These are phyloP conservation scores for Penicillium sp. DNA, from an alignment of 2,329 filamentous ascomycete genomes.

Conservation along the genomic window DNA sequence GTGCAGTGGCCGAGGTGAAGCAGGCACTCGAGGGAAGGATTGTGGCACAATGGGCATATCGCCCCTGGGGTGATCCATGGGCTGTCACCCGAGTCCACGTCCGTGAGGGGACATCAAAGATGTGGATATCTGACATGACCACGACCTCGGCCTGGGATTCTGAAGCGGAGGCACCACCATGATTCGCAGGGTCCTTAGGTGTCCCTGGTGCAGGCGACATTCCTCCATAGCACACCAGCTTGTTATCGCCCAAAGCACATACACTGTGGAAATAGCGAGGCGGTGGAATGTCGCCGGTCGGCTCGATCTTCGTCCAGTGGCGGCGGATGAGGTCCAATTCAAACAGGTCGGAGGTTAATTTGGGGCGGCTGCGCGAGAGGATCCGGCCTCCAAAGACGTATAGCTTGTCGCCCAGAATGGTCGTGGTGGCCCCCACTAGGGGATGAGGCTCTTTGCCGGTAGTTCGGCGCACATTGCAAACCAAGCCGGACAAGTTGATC, in stretches of 20 bases:
- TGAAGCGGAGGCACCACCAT: conserved; percentile 39
- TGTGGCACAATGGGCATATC: conserved; percentile 94
- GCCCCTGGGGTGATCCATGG: conserved; percentile 79
- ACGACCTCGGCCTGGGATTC: conserved; percentile 81
- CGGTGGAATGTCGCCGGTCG: conserved; percentile 78
- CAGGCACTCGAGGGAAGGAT: conserved; percentile 83
- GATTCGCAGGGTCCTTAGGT: conserved; percentile 42
- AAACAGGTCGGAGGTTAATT: conserved; percentile 85
- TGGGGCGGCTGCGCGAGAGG: conserved; percentile 76
- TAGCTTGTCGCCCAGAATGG: conserved; percentile 88
- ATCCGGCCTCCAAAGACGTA: conserved; percentile 94
- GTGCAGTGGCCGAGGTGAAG: conserved; percentile 80
- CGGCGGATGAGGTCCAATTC: conserved; percentile 86
- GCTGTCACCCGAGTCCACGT: conserved; percentile 83
- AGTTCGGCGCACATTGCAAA: conserved; percentile 72
- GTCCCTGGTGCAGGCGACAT: conserved; percentile 75
- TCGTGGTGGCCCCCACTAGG: conserved; percentile 90
- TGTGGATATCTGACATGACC: conserved; percentile 97
- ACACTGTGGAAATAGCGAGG: conserved; percentile 97
- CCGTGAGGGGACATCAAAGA: conserved; percentile 80
- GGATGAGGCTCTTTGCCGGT: conserved; percentile 89
- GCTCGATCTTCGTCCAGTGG: conserved; percentile 89
- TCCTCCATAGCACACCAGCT: conserved; percentile 95
- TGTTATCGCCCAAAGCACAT: conserved; percentile 88
- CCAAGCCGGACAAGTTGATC: conserved; percentile 63